Conservation (phyloP, 805 yeast genomes). For the Saccharomycopsis microspora region DNA sequence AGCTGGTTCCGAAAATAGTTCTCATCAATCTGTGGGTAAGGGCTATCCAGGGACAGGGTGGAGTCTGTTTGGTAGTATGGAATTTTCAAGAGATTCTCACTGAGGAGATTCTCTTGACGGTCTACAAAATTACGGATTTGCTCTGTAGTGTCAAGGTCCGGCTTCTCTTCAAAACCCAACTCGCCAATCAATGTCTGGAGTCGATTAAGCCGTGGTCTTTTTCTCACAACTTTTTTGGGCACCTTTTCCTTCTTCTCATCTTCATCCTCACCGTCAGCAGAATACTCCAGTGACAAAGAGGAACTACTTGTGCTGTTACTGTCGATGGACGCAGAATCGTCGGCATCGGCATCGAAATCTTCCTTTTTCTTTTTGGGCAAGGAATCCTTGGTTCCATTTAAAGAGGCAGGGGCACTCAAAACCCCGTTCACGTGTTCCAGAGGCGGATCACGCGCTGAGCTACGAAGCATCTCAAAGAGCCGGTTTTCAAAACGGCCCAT, state of each 20-base stretch:
- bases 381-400: background rate
- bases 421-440: background rate
- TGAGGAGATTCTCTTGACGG: slow-evolving; percentile 9
- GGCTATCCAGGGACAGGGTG: background rate
- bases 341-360: background rate
- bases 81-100: slow-evolving; percentile 7
- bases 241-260: background rate
- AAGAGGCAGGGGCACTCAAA: background rate
- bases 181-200: slow-evolving; percentile 23
- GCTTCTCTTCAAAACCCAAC: slow-evolving; percentile 18
- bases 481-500: slow-evolving; percentile 40
- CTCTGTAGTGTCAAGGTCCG: slow-evolving; percentile 13
- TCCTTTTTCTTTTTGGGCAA: background rate
- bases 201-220: slow-evolving; percentile 7
- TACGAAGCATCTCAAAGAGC: slow-evolving; percentile 24
- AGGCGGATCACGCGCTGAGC: background rate
- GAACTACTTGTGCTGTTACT: background rate
- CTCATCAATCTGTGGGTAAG: slow-evolving; percentile 15
- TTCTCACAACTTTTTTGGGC: background rate
- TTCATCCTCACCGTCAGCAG: background rate
- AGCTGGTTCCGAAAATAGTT: slow-evolving; percentile 14
- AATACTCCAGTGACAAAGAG: background rate
- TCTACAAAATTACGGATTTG: slow-evolving; percentile 12
- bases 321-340: background rate
- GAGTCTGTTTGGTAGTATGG: background rate